Conservation (phyloP, 2,329 filamentous ascomycete genomes). For the Colletotrichum ledebouriae region DNA sequence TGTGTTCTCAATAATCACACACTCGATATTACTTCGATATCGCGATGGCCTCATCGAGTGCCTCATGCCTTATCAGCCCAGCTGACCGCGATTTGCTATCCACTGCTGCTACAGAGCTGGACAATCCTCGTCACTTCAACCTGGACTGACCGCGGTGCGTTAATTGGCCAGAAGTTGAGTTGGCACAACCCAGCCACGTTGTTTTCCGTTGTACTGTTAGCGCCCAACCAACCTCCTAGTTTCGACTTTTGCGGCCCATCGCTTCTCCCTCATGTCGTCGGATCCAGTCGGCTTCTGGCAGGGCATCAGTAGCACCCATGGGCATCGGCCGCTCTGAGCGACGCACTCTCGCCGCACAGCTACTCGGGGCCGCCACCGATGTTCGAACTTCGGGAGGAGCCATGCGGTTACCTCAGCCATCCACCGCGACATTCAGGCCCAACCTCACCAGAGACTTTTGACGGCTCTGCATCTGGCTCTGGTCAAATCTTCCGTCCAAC, state of each 20-base stretch:
- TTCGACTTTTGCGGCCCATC: conserved; percentile 15
- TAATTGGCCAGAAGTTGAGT: neutral
- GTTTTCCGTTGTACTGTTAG: conserved; percentile 20
- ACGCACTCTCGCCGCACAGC: conserved; percentile 16
- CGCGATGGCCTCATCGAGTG: conserved; percentile 32
- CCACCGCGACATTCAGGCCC: conserved; percentile 25
- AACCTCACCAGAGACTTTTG: conserved; percentile 12
- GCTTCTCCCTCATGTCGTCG: conserved; percentile 17
- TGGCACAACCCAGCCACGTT: conserved; percentile 27
- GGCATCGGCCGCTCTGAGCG: conserved; percentile 2
- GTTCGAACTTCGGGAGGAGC: conserved; percentile 34
- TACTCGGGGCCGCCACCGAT: conserved; percentile 17
- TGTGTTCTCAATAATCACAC: conserved; percentile 6
- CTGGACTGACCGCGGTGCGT: neutral
- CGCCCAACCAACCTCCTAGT: conserved; percentile 32
- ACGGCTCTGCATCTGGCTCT: conserved; percentile 11
- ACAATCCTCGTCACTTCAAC: conserved; percentile 2
- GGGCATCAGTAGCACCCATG: conserved; percentile 26
- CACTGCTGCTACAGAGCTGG: conserved; percentile 1
- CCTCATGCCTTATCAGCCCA: conserved; percentile 14
- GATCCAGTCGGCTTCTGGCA: conserved; percentile 32
- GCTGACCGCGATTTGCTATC: neutral
- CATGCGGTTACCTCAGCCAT: conserved; percentile 37
- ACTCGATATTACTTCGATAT: conserved; percentile 17
- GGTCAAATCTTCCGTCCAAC: conserved; percentile 2